Evolutionary conservation across 352 stramenopile genomes (phyloP).

Genomic region (Aphanomyces invadans): DNA sequence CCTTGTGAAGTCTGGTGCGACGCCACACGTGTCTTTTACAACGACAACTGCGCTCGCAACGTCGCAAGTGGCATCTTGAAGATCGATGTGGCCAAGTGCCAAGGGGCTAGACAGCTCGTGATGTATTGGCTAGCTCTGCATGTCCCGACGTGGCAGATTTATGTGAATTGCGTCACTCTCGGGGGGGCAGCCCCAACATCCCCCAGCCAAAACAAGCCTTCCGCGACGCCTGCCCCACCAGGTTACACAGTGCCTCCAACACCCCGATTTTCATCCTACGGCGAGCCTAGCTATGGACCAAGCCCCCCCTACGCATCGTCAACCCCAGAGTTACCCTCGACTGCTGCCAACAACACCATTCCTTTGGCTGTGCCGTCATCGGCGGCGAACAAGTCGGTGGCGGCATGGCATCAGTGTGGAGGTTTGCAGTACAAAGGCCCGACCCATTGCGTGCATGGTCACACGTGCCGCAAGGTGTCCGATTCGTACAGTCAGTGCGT

Average conservation of each 20-base stretch:
- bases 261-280: background rate
- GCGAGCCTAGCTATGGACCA: background rate
- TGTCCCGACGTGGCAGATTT: slow-evolving; percentile 34
- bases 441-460: background rate
- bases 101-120: slow-evolving; percentile 28
- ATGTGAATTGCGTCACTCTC: slow-evolving; percentile 31
- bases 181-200: background rate
- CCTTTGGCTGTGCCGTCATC: background rate
- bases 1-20: slow-evolving; percentile 36
- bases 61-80: background rate
- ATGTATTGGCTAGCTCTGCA: slow-evolving; percentile 43
- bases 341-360: background rate
- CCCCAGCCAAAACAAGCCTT: background rate
- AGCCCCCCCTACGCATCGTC: background rate
- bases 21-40: slow-evolving; percentile 29
- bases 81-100: slow-evolving; percentile 25
- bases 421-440: background rate
- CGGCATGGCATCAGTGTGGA: background rate
- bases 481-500: background rate
- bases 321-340: background rate
- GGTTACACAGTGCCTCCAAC: background rate
- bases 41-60: slow-evolving; percentile 30
- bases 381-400: background rate
- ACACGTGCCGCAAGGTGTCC: background rate
- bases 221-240: background rate